Conservation (phyloP, 1,139 yeast genomes). For the Yamadazyma membranifaciens region DNA sequence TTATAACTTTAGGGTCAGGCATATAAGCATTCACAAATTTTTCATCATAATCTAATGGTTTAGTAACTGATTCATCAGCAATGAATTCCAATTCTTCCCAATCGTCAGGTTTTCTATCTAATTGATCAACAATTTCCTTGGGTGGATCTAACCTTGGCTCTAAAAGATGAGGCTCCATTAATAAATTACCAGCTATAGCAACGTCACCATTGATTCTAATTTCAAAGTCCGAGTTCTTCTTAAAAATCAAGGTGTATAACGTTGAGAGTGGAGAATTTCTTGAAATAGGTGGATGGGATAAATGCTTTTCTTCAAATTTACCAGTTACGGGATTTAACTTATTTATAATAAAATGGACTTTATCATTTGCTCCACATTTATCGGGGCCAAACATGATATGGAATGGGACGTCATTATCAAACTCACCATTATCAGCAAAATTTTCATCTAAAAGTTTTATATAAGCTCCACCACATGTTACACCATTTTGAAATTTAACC, state of each 20-base stretch:
- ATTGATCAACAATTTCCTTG: constrained; percentile 55
- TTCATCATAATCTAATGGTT: constrained; percentile 86
- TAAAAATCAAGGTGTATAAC: constrained; percentile 73
- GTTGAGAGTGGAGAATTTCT: constrained; percentile 56
- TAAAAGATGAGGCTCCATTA: constrained; percentile 48
- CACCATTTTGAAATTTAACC: constrained; percentile 73
- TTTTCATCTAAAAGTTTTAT: constrained; percentile 63
- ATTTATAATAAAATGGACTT: constrained; percentile 71
- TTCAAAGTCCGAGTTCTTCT: constrained; percentile 65
- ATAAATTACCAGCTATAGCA: constrained; percentile 65
- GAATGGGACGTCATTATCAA: constrained; percentile 66
- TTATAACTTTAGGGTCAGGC: constrained; percentile 61
- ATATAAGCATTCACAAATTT: constrained; percentile 53
- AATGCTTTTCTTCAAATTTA: constrained; percentile 64
- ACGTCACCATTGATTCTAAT: constrained; percentile 79
- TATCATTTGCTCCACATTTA: constrained; percentile 76
- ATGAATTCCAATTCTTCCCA: constrained; percentile 73
- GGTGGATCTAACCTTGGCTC: constrained; percentile 68
- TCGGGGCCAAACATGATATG: constrained; percentile 96
- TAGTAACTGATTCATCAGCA: constrained; percentile 55
- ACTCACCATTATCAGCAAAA: constrained; percentile 27
- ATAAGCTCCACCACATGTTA: constrained; percentile 88
- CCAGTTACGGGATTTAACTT: constrained; percentile 57
- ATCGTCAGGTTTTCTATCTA: constrained; percentile 65
- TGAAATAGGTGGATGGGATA: constrained; percentile 66